These are phyloP conservation scores for Lanmaoa pseudosensibilis DNA, from an alignment of 768 basidiomycete species.

Conservation along the genomic window DNA sequence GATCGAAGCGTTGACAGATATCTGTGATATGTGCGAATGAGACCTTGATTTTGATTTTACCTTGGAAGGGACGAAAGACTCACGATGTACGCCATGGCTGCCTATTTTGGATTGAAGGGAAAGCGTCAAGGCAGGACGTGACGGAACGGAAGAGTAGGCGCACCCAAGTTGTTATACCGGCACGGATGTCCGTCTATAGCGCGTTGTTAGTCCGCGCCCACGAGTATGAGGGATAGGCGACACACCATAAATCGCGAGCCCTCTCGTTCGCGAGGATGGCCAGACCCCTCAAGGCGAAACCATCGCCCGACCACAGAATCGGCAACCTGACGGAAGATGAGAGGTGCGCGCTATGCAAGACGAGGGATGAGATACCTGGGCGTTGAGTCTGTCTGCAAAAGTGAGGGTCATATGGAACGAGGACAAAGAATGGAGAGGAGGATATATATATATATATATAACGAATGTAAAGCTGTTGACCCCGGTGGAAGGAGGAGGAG, in stretches of 20 bases:
- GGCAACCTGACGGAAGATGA: constrained; percentile 35
- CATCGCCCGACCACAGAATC: constrained; percentile 53
- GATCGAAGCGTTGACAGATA: constrained; percentile 84
- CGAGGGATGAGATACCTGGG: constrained; percentile 30
- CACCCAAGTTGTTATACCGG: constrained; percentile 81
- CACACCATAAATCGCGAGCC: constrained; percentile 62
- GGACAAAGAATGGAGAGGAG: constrained; percentile 17
- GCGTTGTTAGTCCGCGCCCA: constrained; percentile 6
- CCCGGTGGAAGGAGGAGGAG: not conserved
- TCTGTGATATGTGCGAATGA: constrained; percentile 40
- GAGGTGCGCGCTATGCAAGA: not conserved
- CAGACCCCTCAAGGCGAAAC: constrained; percentile 74
- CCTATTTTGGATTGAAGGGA: constrained; percentile 37
- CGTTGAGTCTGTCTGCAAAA: constrained; percentile 43
- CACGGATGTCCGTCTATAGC: constrained; percentile 69
- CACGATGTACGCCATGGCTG: constrained; percentile 85
- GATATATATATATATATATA: constrained; percentile 19
- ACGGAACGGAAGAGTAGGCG: constrained; percentile 23
- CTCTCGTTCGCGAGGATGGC: constrained; percentile 57
- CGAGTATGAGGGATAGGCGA: constrained; percentile 13
- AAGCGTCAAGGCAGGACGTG: constrained; percentile 3
- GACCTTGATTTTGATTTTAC: not conserved
- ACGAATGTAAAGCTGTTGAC: constrained; percentile 12
- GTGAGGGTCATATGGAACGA: constrained; percentile 36
- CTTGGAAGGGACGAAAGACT: constrained; percentile 20